These are phyloP conservation scores for Zychaea mexicana DNA, from an alignment of 371 early-diverging fungal genomes.

Conservation along the genomic window DNA sequence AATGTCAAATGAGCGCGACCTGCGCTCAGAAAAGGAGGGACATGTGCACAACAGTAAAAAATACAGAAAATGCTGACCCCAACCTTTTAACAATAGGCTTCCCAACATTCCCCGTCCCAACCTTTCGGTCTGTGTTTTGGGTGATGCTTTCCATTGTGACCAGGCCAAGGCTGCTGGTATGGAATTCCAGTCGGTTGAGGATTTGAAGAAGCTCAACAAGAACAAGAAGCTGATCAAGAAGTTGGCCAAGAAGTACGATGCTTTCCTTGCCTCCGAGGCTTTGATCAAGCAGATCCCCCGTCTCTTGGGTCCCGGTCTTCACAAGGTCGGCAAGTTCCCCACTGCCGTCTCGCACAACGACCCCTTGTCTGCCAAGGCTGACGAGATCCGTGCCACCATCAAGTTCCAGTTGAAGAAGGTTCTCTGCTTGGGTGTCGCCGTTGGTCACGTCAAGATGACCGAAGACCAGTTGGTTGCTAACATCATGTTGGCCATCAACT, in stretches of 20 bases:
- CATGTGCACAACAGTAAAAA: no score
- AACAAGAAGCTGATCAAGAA: constrained; percentile 99
- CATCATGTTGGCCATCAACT: constrained; percentile 98
- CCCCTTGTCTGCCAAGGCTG: constrained; percentile 88
- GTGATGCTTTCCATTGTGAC: constrained; percentile 96
- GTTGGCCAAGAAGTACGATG: constrained; percentile 93
- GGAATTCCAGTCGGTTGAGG: constrained; percentile 96
- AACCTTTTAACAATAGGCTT: constrained; percentile 15
- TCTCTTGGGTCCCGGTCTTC: constrained; percentile 97
- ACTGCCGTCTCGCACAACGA: constrained; percentile 96
- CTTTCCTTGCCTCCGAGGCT: constrained; percentile 97
- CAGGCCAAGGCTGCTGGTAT: constrained; percentile 92
- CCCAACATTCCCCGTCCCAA: constrained; percentile 88
- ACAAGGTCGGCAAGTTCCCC: constrained; percentile 98
- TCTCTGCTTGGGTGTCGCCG: constrained; percentile 97
- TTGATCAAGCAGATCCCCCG: constrained; percentile 99
- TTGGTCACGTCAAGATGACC: constrained; percentile 96
- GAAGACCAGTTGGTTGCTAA: constrained; percentile 96
- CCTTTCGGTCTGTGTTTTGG: constrained; percentile 92
- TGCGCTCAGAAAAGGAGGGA: no score
- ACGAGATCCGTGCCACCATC: constrained; percentile 97
- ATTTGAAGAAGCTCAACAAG: constrained; percentile 99
- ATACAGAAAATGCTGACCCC: background rate
- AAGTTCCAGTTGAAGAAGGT: constrained; percentile 99
- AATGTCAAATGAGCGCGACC: no score